Conservation (phyloP, 768 basidiomycete genomes). For the Panellus pusillus region DNA sequence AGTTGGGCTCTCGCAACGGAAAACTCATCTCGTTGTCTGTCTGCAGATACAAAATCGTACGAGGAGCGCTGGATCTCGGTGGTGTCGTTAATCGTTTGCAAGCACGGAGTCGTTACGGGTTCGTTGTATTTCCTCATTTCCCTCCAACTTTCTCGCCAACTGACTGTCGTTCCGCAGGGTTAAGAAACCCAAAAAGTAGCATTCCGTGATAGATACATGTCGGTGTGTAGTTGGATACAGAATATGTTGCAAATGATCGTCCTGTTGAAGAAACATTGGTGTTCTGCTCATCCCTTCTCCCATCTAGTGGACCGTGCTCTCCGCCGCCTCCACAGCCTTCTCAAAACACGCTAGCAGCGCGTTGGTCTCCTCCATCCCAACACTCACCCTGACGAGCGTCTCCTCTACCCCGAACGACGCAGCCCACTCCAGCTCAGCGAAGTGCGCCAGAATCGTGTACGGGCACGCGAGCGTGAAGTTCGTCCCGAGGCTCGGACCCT, state of each 20-base stretch:
- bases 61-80: conserved; percentile 89
- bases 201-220: conserved; percentile 14
- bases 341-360: conserved; percentile 59
- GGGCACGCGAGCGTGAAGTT: conserved; percentile 96
- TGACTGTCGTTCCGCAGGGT: conserved; percentile 39
- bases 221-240: conserved; percentile 46
- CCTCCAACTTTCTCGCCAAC: not conserved
- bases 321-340: conserved; percentile 72
- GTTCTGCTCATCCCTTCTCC: not conserved
- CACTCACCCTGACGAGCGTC: conserved; percentile 82
- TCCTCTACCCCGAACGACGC: conserved; percentile 81
- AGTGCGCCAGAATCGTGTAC: conserved; percentile 92
- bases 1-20: too few species aligned
- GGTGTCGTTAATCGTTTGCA: conserved; percentile 83
- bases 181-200: conserved; percentile 84
- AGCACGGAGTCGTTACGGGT: conserved; percentile 93
- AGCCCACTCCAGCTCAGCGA: conserved; percentile 89
- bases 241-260: conserved; percentile 24
- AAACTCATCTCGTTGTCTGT: not conserved
- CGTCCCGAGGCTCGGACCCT: conserved; percentile 91
- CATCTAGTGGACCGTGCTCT: conserved; percentile 29
- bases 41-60: conserved; percentile 88
- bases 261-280: conserved; percentile 34
- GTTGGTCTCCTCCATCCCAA: conserved; percentile 82
- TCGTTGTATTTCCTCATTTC: conserved; percentile 22